Evolutionary conservation across 176 grass and related monocot species (phyloP).

Genomic region (Thinopyrum elongatum): DNA sequence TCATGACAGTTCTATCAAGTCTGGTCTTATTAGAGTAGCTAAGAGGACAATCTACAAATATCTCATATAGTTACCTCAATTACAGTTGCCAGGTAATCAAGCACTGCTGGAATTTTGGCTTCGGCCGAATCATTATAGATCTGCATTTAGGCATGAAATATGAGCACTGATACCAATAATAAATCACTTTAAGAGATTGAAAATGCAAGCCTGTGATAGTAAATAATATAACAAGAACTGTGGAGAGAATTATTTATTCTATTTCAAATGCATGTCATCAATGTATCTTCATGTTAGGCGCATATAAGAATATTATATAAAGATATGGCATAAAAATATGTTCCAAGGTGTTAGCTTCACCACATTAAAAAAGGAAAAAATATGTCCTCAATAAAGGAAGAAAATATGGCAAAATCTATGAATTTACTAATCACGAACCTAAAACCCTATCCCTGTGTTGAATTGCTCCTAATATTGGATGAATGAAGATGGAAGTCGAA

Average conservation of each 20-base stretch:
- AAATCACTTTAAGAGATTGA: slow-evolving; percentile 19
- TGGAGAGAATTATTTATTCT: not conserved
- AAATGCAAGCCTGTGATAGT: slow-evolving; percentile 16
- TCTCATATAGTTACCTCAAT: slow-evolving; percentile 62
- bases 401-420: not conserved
- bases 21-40: slow-evolving; percentile 18
- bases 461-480: not conserved
- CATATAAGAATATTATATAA: not conserved
- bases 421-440: not conserved
- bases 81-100: slow-evolving; percentile 83
- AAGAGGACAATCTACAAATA: slow-evolving; percentile 32
- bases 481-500: not conserved
- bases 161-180: not conserved
- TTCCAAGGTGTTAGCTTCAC: not conserved
- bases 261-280: not conserved
- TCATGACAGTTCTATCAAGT: slow-evolving; percentile 1
- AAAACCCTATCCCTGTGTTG: not conserved
- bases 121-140: slow-evolving; percentile 82
- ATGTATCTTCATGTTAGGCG: not conserved
- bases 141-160: slow-evolving; percentile 42
- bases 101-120: slow-evolving; percentile 89
- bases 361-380: not conserved
- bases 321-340: slow-evolving; percentile 18
- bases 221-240: not conserved
- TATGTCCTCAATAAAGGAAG: too few species aligned